Evolutionary conservation across 805 yeast species (phyloP), one percentile per base, ranked within the genome.

Genomic region (Candida ficus): DNA sequence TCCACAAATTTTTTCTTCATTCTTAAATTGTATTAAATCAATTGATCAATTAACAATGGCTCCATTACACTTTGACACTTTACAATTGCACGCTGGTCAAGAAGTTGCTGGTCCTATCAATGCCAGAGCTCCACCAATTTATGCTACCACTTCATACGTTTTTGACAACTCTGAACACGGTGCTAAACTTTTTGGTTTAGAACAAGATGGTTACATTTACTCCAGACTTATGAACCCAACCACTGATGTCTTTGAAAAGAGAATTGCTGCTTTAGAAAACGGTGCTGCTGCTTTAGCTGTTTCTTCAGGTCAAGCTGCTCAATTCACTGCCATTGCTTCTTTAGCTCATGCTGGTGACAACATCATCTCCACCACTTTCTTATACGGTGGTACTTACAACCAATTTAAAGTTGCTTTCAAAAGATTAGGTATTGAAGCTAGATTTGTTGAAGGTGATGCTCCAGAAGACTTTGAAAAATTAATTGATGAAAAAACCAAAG

Each of bases 301-400:
- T 20, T 64, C 95, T 18, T 89, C 97, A n/a, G 99, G 99, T 47
- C 96, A 90, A 67, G 91, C 97, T 40, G 97, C 98, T 21, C 96
- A 90, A 63, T 78, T 88, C 50, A 60, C 84, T 44, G 95, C 96
- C 17, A 70, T 89, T 60, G 73, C 85, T 27, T 87, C 87, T 42
- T 72, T 89, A 52, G 95, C 96, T 29, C 88, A 83, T 52, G 63
- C 77, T 41, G 98, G 98, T 54, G 95, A 88, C 60, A 93, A 93
- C 68, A 76, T 91, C 51, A 77, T 91, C 41, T 81, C 96, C 23
- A 82, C 96, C 19, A 76, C 95, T 7, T 87, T 61, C 70, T 70
- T 91, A 47, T 91, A 93, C 61, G 99, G 99, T 51, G 99, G 99
- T 56, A 90, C 97, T 43, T 89, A 83, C 69, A 91, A 91, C 63